phyloP scores from a whole-genome alignment of 148 eudicot species.

The Selenicereus undatus region DNA sequence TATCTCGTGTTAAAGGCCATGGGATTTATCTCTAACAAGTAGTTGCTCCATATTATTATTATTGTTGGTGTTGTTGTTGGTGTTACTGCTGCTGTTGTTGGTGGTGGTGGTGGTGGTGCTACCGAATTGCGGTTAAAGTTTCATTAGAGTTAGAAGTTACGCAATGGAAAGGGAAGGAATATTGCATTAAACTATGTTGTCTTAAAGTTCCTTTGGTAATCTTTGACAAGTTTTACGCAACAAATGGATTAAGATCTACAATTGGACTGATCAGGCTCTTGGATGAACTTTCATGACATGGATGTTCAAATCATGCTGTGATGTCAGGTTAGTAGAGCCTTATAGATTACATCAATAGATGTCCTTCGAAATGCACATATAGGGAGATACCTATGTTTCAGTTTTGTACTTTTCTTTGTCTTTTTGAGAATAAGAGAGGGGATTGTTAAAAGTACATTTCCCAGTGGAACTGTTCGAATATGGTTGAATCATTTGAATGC shows the following conservation, averaged over 20 bases:
- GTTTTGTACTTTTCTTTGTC: background rate
- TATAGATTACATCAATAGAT: background rate
- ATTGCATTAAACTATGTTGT: background rate
- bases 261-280: background rate
- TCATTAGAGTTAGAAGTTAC: background rate
- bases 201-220: background rate
- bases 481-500: background rate
- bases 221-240: background rate
- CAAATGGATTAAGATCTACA: background rate
- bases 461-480: background rate
- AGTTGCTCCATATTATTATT: too few relatives aligned
- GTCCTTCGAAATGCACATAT: background rate
- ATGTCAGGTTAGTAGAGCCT: background rate
- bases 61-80: too few relatives aligned
- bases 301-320: background rate
- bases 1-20: background rate
- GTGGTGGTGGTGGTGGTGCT: too few relatives aligned
- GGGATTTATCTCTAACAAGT: background rate
- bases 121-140: background rate
- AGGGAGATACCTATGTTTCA: background rate
- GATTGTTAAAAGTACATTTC: background rate
- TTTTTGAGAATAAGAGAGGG: background rate
- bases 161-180: background rate
- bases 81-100: too few relatives aligned
- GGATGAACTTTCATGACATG: background rate